Evolutionary conservation across 495 filamentous ascomycete genomes (phyloP).

Genomic region (Hypoxylon fragiforme): DNA sequence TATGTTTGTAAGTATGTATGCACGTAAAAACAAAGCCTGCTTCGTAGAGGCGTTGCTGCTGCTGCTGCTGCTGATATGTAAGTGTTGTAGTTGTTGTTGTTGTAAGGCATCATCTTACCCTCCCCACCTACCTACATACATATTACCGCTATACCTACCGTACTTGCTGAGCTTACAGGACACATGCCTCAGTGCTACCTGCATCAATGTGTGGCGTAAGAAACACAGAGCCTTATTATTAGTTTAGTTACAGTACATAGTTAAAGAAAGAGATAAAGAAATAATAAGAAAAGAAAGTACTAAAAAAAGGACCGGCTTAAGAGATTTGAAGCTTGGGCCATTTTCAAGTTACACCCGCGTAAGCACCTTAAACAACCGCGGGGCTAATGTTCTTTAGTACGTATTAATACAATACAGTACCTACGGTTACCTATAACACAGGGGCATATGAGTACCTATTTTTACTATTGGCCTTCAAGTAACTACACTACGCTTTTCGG

Average conservation of each 20-base stretch:
- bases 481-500: too few relatives aligned
- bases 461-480: too few relatives aligned
- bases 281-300: not conserved
- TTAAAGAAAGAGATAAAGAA: not conserved
- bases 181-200: too few relatives aligned
- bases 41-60: too few relatives aligned
- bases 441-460: too few relatives aligned
- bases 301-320: not conserved
- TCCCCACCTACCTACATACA: slow-evolving; percentile 1
- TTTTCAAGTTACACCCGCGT: not conserved
- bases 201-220: too few relatives aligned
- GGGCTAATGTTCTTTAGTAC: not conserved
- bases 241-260: too few relatives aligned
- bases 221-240: too few relatives aligned
- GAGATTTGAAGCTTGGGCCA: not conserved
- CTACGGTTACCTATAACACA: not conserved
- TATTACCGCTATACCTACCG: not conserved
- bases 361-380: not conserved
- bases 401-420: not conserved
- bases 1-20: slow-evolving; percentile 5
- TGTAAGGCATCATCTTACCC: slow-evolving; percentile 26
- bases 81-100: too few relatives aligned
- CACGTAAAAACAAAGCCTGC: not conserved
- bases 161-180: too few relatives aligned
- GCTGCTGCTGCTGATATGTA: too few relatives aligned